Conservation (phyloP, 176 grass and related monocot species). For the Olyra latifolia region DNA sequence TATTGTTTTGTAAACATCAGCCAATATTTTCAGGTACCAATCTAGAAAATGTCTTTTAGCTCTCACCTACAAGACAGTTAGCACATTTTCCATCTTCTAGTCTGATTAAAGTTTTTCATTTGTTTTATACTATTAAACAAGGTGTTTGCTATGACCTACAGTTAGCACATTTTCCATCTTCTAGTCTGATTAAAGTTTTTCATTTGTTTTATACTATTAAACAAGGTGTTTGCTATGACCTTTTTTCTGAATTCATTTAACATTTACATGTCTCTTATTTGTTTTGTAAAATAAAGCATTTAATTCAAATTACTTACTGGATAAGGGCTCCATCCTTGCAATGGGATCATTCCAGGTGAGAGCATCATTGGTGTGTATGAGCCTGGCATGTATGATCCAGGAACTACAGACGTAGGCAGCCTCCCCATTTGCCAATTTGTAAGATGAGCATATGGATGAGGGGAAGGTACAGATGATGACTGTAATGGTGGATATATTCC, state of each 20-base stretch:
- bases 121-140: slow-evolving; percentile 23
- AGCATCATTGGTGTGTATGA: slow-evolving; percentile 77
- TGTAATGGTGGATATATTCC: slow-evolving; percentile 71
- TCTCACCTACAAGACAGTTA: slow-evolving; percentile 25
- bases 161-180: slow-evolving; percentile 6
- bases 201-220: slow-evolving; percentile 21
- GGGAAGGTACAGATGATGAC: slow-evolving; percentile 50
- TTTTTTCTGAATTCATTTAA: slow-evolving; percentile 25
- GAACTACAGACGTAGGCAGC: slow-evolving; percentile 53
- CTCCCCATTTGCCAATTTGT: slow-evolving; percentile 81
- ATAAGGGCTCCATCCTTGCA: slow-evolving; percentile 93
- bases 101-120: slow-evolving; percentile 13
- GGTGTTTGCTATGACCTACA: not conserved
- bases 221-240: not conserved
- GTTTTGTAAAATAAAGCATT: slow-evolving; percentile 25
- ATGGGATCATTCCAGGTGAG: slow-evolving; percentile 74
- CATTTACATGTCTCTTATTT: not conserved
- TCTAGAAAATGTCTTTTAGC: slow-evolving; percentile 1
- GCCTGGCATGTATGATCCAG: slow-evolving; percentile 66
- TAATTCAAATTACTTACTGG: slow-evolving; percentile 46
- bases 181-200: slow-evolving; percentile 4
- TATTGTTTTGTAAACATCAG: slow-evolving; percentile 10
- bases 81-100: slow-evolving; percentile 8
- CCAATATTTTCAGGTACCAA: not conserved
- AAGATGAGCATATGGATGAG: slow-evolving; percentile 60